phyloP scores from a whole-genome alignment of 257 asterid genomes.

The Cynanchum wilfordii region DNA sequence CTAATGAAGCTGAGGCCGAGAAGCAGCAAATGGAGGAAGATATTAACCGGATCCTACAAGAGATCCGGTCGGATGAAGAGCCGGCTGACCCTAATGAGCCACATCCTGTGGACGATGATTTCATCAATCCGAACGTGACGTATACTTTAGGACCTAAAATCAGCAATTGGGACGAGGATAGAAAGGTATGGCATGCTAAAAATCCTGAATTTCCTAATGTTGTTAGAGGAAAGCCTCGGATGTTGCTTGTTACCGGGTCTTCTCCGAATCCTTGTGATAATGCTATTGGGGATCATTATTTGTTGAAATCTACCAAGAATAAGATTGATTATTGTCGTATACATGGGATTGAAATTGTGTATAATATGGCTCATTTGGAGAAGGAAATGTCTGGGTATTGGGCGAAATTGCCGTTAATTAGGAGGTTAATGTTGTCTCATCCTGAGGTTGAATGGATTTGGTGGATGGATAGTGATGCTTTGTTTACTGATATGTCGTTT shows the following conservation, averaged over 20 bases:
- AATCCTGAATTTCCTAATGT: slow-evolving; percentile 60
- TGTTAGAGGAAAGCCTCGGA: slow-evolving; percentile 64
- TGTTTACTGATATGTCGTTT: slow-evolving; percentile 83
- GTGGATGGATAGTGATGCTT: slow-evolving; percentile 98
- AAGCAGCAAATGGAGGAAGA: slow-evolving; percentile 58
- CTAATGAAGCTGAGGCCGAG: slow-evolving; percentile 61
- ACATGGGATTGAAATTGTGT: slow-evolving; percentile 89
- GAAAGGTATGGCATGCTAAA: slow-evolving; percentile 61
- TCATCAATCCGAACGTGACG: slow-evolving; percentile 32
- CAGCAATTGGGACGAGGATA: slow-evolving; percentile 56
- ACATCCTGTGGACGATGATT: slow-evolving; percentile 13
- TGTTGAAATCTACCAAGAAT: slow-evolving; percentile 68
- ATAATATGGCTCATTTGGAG: slow-evolving; percentile 89
- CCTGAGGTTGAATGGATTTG: slow-evolving; percentile 97
- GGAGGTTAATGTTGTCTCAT: slow-evolving; percentile 83
- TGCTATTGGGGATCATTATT: slow-evolving; percentile 86
- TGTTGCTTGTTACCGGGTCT: slow-evolving; percentile 82
- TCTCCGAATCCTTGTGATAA: slow-evolving; percentile 81
- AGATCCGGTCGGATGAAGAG: slow-evolving; percentile 72
- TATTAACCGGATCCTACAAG: slow-evolving; percentile 62
- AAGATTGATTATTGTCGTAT: slow-evolving; percentile 92
- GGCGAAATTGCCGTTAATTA: slow-evolving; percentile 79
- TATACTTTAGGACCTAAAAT: slow-evolving; percentile 65
- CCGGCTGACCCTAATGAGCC: slow-evolving; percentile 41
- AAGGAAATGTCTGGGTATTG: slow-evolving; percentile 85